Evolutionary conservation across 2,329 filamentous ascomycete species (phyloP).

Genomic region (Zelopaecilomyces penicillatus): DNA sequence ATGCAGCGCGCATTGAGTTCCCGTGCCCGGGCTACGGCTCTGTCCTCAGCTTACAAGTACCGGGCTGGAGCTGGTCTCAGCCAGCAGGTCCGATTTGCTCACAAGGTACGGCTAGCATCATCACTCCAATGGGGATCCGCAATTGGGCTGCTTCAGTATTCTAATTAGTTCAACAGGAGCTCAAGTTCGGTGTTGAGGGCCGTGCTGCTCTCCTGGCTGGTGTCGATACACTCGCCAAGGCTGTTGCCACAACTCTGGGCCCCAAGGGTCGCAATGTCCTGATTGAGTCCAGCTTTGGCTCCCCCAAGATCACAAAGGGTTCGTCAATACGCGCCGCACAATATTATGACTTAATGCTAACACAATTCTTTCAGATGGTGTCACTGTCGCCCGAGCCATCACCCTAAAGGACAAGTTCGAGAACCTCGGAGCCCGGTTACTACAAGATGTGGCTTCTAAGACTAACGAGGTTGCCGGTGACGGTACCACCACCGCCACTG

Average conservation of each 20-base stretch:
- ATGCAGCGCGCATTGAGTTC: slow-evolving; percentile 97
- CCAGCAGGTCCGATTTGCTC: slow-evolving; percentile 91
- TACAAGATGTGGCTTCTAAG: slow-evolving; percentile 98
- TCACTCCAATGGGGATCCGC: slow-evolving; percentile 7
- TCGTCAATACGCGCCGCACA: too few relatives aligned
- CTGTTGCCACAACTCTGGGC: slow-evolving; percentile 90
- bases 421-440: slow-evolving; percentile 92
- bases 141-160: slow-evolving; percentile 19
- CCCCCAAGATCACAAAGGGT: slow-evolving; percentile 99
- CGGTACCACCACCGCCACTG: slow-evolving; percentile 95
- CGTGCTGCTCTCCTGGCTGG: slow-evolving; percentile 82
- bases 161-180: slow-evolving; percentile 52
- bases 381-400: slow-evolving; percentile 83
- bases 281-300: slow-evolving; percentile 97
- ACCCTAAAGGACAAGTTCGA: slow-evolving; percentile 98
- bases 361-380: slow-evolving; percentile 55
- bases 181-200: slow-evolving; percentile 96
- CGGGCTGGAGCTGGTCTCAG: slow-evolving; percentile 57
- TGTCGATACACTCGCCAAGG: slow-evolving; percentile 94
- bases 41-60: slow-evolving; percentile 61
- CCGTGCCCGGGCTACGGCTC: slow-evolving; percentile 68
- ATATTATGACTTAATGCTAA: not conserved
- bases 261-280: slow-evolving; percentile 98
- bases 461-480: slow-evolving; percentile 99
- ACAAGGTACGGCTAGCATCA: slow-evolving; percentile 64